These are phyloP conservation scores for Ascochyta rabiei DNA, from an alignment of 2,329 filamentous ascomycete species.

Conservation along the genomic window DNA sequence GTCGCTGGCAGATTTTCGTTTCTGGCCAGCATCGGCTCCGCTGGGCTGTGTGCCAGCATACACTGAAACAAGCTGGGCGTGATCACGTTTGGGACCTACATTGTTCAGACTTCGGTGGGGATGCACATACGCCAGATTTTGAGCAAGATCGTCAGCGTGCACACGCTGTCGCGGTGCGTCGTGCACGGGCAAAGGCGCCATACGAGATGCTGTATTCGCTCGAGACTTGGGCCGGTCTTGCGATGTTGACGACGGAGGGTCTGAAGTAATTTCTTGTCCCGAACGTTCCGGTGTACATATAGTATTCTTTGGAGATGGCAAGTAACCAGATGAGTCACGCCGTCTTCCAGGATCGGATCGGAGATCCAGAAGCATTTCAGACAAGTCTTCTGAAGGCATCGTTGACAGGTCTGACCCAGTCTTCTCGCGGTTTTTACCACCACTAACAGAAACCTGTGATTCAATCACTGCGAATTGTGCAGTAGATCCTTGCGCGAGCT, in stretches of 20 bases:
- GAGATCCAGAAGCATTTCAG: conserved; percentile 7
- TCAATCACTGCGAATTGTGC: not conserved
- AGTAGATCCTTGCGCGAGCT: not conserved
- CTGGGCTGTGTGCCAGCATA: not conserved
- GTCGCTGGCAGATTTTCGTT: not conserved
- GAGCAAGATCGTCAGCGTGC: not conserved
- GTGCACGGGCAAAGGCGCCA: conserved; percentile 25
- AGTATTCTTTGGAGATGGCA: not conserved
- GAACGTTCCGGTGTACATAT: not conserved
- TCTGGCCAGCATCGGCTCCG: not conserved
- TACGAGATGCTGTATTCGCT: conserved; percentile 42
- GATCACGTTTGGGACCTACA: not conserved
- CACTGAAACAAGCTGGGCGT: not conserved
- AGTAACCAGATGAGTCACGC: not conserved
- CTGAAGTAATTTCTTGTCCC: not conserved
- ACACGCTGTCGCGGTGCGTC: not conserved
- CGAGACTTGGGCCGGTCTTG: conserved; percentile 34
- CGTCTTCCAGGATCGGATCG: not conserved
- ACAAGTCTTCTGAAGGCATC: conserved; percentile 20
- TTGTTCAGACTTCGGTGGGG: not conserved
- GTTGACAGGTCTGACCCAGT: conserved; percentile 14
- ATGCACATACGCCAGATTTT: not conserved
- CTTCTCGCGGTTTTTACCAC: not conserved
- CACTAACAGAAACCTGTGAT: not conserved
- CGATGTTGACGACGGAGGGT: conserved; percentile 13